Evolutionary conservation across 2,329 filamentous ascomycete species (phyloP).

Genomic region (Passalora sequoiae): DNA sequence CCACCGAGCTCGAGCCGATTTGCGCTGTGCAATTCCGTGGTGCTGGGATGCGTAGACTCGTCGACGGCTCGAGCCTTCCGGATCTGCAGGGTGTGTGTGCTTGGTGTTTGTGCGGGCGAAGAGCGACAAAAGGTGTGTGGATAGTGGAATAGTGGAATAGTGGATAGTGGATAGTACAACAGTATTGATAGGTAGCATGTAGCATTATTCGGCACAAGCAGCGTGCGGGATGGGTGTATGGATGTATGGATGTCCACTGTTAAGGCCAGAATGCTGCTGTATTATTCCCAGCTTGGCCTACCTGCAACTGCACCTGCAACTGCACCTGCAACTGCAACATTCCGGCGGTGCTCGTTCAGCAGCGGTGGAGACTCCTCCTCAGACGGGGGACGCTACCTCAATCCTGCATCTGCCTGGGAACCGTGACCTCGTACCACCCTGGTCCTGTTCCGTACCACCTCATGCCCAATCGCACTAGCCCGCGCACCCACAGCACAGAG

Average conservation of each 20-base stretch:
- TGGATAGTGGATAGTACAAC: too few relatives aligned
- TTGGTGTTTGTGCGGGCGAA: background rate
- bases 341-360: slow-evolving; percentile 4
- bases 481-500: slow-evolving; percentile 11
- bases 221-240: too few relatives aligned
- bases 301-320: too few relatives aligned
- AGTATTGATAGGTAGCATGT: too few relatives aligned
- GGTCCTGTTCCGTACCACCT: slow-evolving; percentile 13
- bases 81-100: slow-evolving; percentile 18
- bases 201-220: too few relatives aligned
- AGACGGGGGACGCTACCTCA: too few relatives aligned
- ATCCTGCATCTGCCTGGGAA: slow-evolving; percentile 4
- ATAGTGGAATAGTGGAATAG: too few relatives aligned
- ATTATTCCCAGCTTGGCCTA: slow-evolving; percentile 20
- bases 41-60: slow-evolving; percentile 18
- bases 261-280: slow-evolving; percentile 4
- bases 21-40: slow-evolving; percentile 17
- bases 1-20: slow-evolving; percentile 20
- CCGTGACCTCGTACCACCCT: slow-evolving; percentile 18
- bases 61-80: slow-evolving; percentile 22
- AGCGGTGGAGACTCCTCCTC: slow-evolving; percentile 8
- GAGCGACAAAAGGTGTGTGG: too few relatives aligned
- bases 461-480: slow-evolving; percentile 9
- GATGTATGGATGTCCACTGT: too few relatives aligned
- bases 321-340: slow-evolving; percentile 4